A percentile compares a stretch with the other conserved stretches of the same genome.
These are phyloP conservation scores for Trametes coccinea DNA, from an alignment of 768 basidiomycete species.

Conservation along the genomic window DNA sequence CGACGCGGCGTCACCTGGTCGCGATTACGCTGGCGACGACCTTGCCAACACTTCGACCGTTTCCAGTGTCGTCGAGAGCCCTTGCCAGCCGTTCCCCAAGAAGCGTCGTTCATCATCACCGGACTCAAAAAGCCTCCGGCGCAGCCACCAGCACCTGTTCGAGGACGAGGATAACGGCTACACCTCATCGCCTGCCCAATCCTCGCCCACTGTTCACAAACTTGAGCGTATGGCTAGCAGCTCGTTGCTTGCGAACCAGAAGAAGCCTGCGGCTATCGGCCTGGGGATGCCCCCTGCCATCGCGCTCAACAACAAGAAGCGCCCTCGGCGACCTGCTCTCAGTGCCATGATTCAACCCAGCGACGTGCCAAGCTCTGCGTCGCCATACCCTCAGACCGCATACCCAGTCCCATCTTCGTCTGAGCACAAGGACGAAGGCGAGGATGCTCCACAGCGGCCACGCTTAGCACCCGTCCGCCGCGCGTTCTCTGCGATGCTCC, in stretches of 20 bases:
- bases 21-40: constrained; percentile 26
- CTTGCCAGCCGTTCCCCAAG: constrained; percentile 38
- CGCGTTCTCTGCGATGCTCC: constrained; percentile 74
- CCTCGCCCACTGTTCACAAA: constrained; percentile 50
- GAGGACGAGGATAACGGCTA: constrained; percentile 37
- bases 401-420: constrained; percentile 32
- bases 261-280: constrained; percentile 53
- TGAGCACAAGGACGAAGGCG: constrained; percentile 18
- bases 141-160: constrained; percentile 20
- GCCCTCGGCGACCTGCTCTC: constrained; percentile 63
- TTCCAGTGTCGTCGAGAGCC: constrained; percentile 41
- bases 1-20: constrained; percentile 49
- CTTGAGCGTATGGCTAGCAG: constrained; percentile 44
- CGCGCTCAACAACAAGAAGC: constrained; percentile 52
- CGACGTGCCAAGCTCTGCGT: constrained; percentile 28
- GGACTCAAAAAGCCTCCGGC: constrained; percentile 16
- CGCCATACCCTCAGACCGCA: constrained; percentile 21
- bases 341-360: constrained; percentile 61
- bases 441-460: constrained; percentile 6
- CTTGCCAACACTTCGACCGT: constrained; percentile 12
- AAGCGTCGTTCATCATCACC: constrained; percentile 38
- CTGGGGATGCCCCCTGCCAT: constrained; percentile 47
- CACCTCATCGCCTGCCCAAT: constrained; percentile 49
- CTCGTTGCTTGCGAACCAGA: constrained; percentile 40
- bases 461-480: constrained; percentile 58